Evolutionary conservation across 1,284 basidiomycete genomes (phyloP).

Genomic region (Puccinia triticina): DNA sequence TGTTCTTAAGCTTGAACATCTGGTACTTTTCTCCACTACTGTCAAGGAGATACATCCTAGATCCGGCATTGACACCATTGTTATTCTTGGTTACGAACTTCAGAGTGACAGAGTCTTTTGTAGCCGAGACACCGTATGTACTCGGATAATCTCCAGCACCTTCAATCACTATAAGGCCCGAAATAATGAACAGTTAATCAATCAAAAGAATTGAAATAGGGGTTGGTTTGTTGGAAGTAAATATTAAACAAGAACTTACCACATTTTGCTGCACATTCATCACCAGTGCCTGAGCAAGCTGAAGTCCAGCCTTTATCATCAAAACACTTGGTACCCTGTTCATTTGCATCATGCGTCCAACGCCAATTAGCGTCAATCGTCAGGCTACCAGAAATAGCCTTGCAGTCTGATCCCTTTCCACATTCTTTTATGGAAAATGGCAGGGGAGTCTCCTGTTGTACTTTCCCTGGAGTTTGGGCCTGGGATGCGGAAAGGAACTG

Average conservation of each 20-base stretch:
- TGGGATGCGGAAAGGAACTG: not conserved
- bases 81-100: not conserved
- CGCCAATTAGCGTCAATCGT: constrained; percentile 36
- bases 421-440: constrained; percentile 1
- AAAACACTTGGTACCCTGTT: not conserved
- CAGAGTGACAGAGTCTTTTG: not conserved
- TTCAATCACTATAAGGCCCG: not conserved
- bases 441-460: not conserved
- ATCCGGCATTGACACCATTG: not conserved
- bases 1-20: constrained; percentile 30
- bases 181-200: not conserved
- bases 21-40: constrained; percentile 25
- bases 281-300: constrained; percentile 18
- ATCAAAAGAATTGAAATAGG: not conserved
- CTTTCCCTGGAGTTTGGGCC: constrained; percentile 8
- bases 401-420: not conserved
- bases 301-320: not conserved
- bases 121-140: constrained; percentile 17
- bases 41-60: not conserved
- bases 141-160: constrained; percentile 6
- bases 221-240: not conserved
- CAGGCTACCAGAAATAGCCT: not conserved
- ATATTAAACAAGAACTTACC: not conserved
- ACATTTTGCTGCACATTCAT: constrained; percentile 12
- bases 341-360: not conserved